Conservation (phyloP, 345 rosid species). For the Populus nigra region DNA sequence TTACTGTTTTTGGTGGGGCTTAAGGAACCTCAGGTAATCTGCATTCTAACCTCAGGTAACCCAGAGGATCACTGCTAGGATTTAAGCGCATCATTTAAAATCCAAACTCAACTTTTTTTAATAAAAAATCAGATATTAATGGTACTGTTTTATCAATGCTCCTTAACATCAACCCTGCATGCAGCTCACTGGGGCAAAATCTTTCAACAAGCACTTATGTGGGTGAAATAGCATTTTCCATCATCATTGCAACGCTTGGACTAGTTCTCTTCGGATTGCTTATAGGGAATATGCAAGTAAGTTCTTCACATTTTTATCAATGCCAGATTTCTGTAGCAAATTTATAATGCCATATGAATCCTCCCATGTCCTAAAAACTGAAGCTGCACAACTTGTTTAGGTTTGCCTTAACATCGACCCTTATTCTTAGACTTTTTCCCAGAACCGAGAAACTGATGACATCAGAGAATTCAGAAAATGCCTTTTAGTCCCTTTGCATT, state of each 20-base stretch:
- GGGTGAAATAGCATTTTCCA: slow-evolving; percentile 76
- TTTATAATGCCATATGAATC: too few relatives aligned
- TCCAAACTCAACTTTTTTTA: neutral
- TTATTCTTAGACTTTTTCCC: neutral
- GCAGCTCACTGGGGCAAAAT: slow-evolving; percentile 80
- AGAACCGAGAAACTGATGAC: neutral
- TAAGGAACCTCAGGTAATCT: slow-evolving; percentile 70
- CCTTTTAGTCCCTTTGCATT: neutral
- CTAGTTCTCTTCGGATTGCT: slow-evolving; percentile 89
- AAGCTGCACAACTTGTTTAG: too few relatives aligned
- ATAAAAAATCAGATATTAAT: neutral
- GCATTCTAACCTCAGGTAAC: neutral
- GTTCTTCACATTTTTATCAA: slow-evolving; percentile 8
- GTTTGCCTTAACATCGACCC: neutral
- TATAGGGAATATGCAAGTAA: slow-evolving; percentile 93
- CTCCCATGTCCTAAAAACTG: too few relatives aligned
- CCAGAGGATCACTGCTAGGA: neutral
- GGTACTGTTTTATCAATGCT: neutral
- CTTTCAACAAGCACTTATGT: slow-evolving; percentile 73
- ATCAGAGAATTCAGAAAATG: neutral
- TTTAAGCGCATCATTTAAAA: neutral
- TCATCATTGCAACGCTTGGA: slow-evolving; percentile 70
- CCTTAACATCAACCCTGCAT: slow-evolving; percentile 10
- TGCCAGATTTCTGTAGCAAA: too few relatives aligned
- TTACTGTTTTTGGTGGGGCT: slow-evolving; percentile 96